Evolutionary conservation across 495 filamentous ascomycete genomes (phyloP), one percentile per base, ranked within the genome.

Genomic region (Bryoglossum gracile): DNA sequence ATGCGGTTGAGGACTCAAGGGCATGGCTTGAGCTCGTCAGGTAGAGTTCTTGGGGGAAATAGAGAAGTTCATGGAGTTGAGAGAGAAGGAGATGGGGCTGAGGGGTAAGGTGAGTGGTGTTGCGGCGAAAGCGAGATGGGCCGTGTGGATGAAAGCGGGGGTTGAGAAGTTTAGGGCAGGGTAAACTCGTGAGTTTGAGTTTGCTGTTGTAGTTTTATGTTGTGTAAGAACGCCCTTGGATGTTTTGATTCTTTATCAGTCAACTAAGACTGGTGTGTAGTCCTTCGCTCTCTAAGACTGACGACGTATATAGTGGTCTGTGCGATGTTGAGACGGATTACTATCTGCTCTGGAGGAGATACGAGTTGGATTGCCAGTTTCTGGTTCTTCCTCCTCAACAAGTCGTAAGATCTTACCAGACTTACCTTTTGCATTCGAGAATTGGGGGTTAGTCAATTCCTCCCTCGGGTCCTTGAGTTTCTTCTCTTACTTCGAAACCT

Each of bases 161-260:
- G 56, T 65, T 11, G 53, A 62, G 36, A 59, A 58, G 18, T 46
- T 65, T 9, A 50, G 61, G 14, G 56, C 59, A 16, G 0, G 59
- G 50, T 28, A 65, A 65, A 35, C 36, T 56, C 2, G 48, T 64
- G 21, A 50, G 54, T 22, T 57, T 64, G 24, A 65, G 55, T 43
- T 21, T 64, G 18, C 41, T 63, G 17, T 41, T 40, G 19, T 11
- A 43, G 24, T 4, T 11, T 23, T 23, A 46, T 19, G 18, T 26
- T 17, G 18, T 43, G 37, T 25, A 34, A 41, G 36, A 8, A 42
- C 21, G 32, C 23, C 10, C 34, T 30, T 21, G 16, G 26, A 38
- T 37, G 10, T 9, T 23, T 22, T 16, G 4, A 36, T 2, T 4
- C 16, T 37, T 13, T n/a, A n/a, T n/a, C n/a, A n/a, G n/a, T n/a